A percentile compares a stretch with the other conserved stretches of the same genome.
Evolutionary conservation across 164 flowering plant genomes (phyloP).

Genomic region (Nymphaea thermarum): DNA sequence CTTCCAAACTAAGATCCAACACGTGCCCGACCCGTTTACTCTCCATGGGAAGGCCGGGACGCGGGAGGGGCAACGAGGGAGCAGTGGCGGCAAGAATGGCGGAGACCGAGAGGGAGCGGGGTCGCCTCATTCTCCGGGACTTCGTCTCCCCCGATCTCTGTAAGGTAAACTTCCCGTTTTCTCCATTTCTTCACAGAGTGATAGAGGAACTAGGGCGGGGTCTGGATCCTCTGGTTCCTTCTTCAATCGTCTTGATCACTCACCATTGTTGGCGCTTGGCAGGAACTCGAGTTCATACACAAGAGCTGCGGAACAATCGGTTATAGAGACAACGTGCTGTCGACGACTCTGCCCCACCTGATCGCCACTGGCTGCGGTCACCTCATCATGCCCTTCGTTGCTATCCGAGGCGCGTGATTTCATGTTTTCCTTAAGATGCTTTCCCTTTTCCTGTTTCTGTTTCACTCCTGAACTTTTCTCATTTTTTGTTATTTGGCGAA

Average conservation of each 20-base stretch:
- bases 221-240: neutral
- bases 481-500: neutral
- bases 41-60: too few relatives aligned
- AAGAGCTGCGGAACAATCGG: slow-evolving; percentile 82
- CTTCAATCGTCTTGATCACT: neutral
- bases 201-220: too few relatives aligned
- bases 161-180: slow-evolving; percentile 28
- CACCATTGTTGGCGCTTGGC: neutral
- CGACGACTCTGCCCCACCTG: slow-evolving; percentile 92
- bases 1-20: too few relatives aligned
- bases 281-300: slow-evolving; percentile 90
- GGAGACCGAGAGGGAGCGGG: too few relatives aligned
- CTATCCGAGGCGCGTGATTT: slow-evolving; percentile 49
- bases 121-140: slow-evolving; percentile 46
- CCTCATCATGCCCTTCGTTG: slow-evolving; percentile 64
- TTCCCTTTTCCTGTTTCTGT: neutral
- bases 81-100: too few relatives aligned
- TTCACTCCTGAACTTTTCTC: neutral
- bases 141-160: slow-evolving; percentile 50
- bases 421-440: neutral
- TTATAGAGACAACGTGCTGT: slow-evolving; percentile 79
- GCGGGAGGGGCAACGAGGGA: too few relatives aligned
- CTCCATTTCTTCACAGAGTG: neutral
- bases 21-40: too few relatives aligned
- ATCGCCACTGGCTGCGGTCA: slow-evolving; percentile 76